Evolutionary conservation across 1,284 basidiomycete species (phyloP).

Genomic region (Mycena sp.): DNA sequence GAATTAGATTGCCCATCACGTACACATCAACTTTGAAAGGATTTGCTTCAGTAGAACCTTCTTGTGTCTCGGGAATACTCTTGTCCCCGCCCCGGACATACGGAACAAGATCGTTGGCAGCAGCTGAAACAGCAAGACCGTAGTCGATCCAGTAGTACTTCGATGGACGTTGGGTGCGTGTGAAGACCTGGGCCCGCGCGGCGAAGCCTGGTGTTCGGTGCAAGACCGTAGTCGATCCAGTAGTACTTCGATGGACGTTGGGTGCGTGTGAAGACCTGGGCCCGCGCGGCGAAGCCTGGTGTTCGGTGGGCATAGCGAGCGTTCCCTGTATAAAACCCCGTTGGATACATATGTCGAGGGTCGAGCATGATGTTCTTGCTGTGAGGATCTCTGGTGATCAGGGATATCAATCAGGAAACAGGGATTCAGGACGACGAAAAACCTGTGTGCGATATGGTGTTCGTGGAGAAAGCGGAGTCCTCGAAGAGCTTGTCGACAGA

Average conservation of each 20-base stretch:
- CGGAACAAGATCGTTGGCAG: not conserved
- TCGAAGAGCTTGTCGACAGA: too few relatives aligned
- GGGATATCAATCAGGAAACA: not conserved
- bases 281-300: not conserved
- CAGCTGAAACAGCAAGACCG: not conserved
- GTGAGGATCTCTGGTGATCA: not conserved
- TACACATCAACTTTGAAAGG: not conserved
- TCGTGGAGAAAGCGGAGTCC: not conserved
- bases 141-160: not conserved
- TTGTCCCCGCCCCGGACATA: not conserved
- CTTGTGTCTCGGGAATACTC: not conserved
- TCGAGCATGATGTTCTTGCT: not conserved
- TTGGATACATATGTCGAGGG: not conserved
- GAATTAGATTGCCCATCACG: not conserved
- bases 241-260: not conserved
- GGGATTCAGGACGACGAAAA: not conserved
- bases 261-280: not conserved
- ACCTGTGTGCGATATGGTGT: not conserved
- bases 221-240: not conserved
- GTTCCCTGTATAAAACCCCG: not conserved
- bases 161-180: not conserved
- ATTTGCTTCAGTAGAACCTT: not conserved
- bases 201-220: too few relatives aligned
- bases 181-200: not conserved
- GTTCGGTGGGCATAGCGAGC: not conserved